Base-by-base conservation (phyloP, 169 alveolate genomes). In the Babesia bigemina region DNA sequence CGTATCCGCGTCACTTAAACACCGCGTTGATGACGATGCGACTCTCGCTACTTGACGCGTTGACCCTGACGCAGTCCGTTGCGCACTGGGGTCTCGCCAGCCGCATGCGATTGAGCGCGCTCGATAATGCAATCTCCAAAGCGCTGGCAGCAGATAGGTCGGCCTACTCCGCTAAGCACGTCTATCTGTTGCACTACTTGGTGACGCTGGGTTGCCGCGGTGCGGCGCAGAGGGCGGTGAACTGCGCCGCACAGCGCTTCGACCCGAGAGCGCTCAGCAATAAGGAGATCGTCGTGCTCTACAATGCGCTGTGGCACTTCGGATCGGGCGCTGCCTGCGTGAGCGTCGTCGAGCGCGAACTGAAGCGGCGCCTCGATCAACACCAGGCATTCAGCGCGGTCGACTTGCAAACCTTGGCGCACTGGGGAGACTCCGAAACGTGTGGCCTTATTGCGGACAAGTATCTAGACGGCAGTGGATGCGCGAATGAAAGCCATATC, bases 171-270 rank as follows among this genome's bases (percentile, higher is more conserved):
- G 57, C 62, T 11, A 81, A 81, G 58, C 70, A 63, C 11, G 71
- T 71, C 33, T 74, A 69, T 13, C 49, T 81, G 74, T 56, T 81
- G 47, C 85, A 81, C 57, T 81, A 81, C 74, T 44, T 63, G 53
- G 39, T 52, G 3, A 9, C 29, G 13, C 24, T 67, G 21, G 65
- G 26, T 12, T 67, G 76, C 45, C 47, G n/a, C 3, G 29, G 45
- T 4, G 65, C 76, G 14, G 63, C 76, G 2, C 22, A 19, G 10
- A 24, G 66, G 22, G n/a, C 33, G 9, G 56, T 56, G 12, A 0
- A 10, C 16, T 14, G 28, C 57, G 44, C 26, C 29, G 55, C 44
- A 28, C 56, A 26, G 44, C 24, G 50, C 13, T 47, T 67, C 8
- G 42, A 52, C n/a, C 28, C 19, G 1, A 28, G 16, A 7, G 36